phyloP scores from a whole-genome alignment of 768 basidiomycete species.

The Saitozyma sp. region DNA sequence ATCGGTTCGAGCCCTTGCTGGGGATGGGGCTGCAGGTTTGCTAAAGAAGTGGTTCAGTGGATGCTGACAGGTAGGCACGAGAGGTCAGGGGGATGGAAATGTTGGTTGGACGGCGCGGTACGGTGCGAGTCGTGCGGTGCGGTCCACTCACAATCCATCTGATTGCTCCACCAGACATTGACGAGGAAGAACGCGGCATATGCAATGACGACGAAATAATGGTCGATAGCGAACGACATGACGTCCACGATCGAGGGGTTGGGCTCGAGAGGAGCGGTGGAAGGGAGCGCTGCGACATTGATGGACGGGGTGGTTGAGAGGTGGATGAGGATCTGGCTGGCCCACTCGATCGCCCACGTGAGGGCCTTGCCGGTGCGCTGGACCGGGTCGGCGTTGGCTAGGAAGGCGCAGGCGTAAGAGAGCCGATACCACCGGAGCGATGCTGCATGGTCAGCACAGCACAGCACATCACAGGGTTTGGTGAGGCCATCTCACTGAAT shows the following conservation, averaged over 20 bases:
- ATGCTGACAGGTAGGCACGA: no score
- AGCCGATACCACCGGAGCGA: constrained; percentile 24
- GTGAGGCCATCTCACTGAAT: constrained; percentile 12
- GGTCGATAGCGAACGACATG: constrained; percentile 20
- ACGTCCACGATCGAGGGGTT: constrained; percentile 9
- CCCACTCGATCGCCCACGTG: constrained; percentile 15
- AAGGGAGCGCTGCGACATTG: constrained; percentile 1
- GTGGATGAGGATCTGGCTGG: constrained; percentile 16
- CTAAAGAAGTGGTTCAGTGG: no score
- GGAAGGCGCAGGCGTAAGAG: constrained; percentile 13
- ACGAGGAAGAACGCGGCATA: constrained; percentile 19
- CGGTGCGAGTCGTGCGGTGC: no score
- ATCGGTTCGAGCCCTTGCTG: background rate
- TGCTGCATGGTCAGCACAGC: constrained; percentile 2
- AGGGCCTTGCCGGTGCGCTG: constrained; percentile 10
- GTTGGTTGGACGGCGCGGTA: background rate
- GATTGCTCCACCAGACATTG: constrained; percentile 14
- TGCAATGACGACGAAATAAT: constrained; percentile 20
- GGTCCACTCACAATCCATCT: constrained; percentile 15
- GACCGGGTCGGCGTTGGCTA: constrained; percentile 4
- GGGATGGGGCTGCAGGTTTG: no score
- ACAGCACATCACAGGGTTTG: background rate
- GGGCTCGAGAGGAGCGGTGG: constrained; percentile 9
- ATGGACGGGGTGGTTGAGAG: constrained; percentile 12
- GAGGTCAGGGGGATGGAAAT: background rate